A percentile compares a stretch with the other conserved stretches of the same genome.
These are phyloP conservation scores for Helichrysum umbraculigerum DNA, from an alignment of 129 eudicot genomes.

Conservation along the genomic window DNA sequence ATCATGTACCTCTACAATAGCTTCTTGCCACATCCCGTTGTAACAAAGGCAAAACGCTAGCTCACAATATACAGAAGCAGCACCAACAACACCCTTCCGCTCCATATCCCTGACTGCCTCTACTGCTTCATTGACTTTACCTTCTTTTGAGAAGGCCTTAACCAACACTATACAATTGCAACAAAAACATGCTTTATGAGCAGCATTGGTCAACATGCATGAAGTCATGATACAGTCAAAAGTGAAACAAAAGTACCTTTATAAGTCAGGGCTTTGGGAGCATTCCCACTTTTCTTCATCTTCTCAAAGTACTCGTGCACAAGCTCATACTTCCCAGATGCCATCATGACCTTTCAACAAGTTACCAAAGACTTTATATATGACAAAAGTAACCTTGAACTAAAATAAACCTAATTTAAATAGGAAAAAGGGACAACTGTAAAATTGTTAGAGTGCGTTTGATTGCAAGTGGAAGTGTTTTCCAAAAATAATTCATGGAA, in stretches of 20 bases:
- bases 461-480: too few species aligned
- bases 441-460: neutral
- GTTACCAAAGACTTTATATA: conserved; percentile 31
- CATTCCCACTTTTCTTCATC: conserved; percentile 79
- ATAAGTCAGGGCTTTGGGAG: conserved; percentile 87
- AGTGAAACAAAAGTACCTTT: conserved; percentile 51
- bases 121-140: conserved; percentile 77
- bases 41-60: conserved; percentile 91
- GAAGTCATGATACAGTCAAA: conserved; percentile 8
- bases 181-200: conserved; percentile 7
- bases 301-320: conserved; percentile 74
- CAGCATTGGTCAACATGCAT: conserved; percentile 1
- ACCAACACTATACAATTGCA: conserved; percentile 66
- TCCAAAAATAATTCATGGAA: too few species aligned
- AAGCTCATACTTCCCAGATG: conserved; percentile 73
- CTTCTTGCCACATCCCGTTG: conserved; percentile 94
- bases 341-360: conserved; percentile 80
- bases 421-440: neutral
- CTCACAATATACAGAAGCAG: conserved; percentile 82
- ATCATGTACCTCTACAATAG: conserved; percentile 65
- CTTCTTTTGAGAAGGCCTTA: conserved; percentile 75
- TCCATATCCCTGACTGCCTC: conserved; percentile 89
- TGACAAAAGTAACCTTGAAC: conserved; percentile 7
- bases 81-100: conserved; percentile 72
- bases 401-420: neutral